Evolutionary conservation across 1,139 yeast genomes (phyloP), one percentile per base, ranked within the genome.

Genomic region (Sugiyamaella castrensis): DNA sequence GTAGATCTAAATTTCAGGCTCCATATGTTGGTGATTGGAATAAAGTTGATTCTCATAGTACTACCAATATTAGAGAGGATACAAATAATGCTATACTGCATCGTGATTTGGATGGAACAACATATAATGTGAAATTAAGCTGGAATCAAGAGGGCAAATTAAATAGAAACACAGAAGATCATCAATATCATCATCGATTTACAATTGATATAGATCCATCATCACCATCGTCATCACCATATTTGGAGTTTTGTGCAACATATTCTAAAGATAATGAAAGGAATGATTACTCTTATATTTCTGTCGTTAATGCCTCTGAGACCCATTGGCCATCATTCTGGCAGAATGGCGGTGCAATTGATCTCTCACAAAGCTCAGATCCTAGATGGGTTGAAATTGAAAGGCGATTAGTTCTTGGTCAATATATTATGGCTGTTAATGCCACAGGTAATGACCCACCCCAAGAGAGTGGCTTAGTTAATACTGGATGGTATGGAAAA

Each of bases 401-500:
- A 40, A 39, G 51, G 29, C 32, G 51, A 12, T 40, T 41, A 15
- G 19, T 48, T 26, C 40, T 48, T 9, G 43, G 46, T 28, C 51
- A 48, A 30, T 48, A 48, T 40, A 37, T 31, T 24, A 48, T 48
- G 51, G 48, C 46, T 8, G 45, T 48, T 9, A 48, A 48, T 26
- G 51, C 51, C 16, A 36, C 46, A 2, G 51, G 51, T 2, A 39
- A 40, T 12, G 43, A 48, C 10, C 51, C 51, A 11, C 51, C 51
- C 1, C 51, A 48, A 29, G 51, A 48, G 29, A 48, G 51, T 36
- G 51, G 51, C 19, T 29, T 48, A 32, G 51, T 48, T 12, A 48
- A 48, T 35, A 48, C 39, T 7, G 51, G 51, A 5, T 48, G 51
- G 51, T 48, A 48, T 36, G 51, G 51, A n/a, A 48, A 48, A 37